Base-by-base conservation (phyloP, 805 yeast species). In the Yarrowia divulgata region DNA sequence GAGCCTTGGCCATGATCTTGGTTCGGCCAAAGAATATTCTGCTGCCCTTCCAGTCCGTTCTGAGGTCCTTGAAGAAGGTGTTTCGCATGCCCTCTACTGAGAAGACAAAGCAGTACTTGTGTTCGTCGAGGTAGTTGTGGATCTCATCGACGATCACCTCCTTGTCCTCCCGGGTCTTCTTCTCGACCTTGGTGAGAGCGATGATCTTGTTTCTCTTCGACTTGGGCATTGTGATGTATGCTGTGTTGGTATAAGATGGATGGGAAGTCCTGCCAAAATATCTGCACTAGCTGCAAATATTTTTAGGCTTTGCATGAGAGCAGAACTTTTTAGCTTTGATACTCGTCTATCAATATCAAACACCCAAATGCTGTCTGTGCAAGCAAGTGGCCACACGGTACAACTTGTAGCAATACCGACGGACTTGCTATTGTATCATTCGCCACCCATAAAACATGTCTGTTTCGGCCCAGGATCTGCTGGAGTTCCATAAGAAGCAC, bases 141-240 rank as follows among this genome's bases (percentile, higher is more conserved):
- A 95, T 88, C 72, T 93, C 97, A 76, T 93, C 97, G 74, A 93
- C 95, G 73, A 94, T 88, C 75, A 94, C 85, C 74, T 87, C 94
- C 79, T 95, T 95, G 81, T 92, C 93, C 75, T 91, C 98, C 73
- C 89, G 88, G 64, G 97, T 97, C 78, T 95, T 95, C 81, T 93
- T 95, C 74, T 93, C 98, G 72, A 98, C 94, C 78, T 94, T 94
- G 46, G 99, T 95, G 74, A 95, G 84, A 14, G 98, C 91, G 71
- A 95, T 97, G 77, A 93, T 88, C 88, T 91, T 95, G 74, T 97
- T 90, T 86, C 98, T 94, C 79, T 88, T 93, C 45, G 98, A 93
- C 85, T 97, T 91, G 72, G 99, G 98, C 99, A 94, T 94, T 70
- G 73, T 81, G 69, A 50, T 52, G 58, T 52, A 37, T 54, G 45